Evolutionary conservation across 805 yeast species (phyloP), one percentile per base, ranked within the genome.

Genomic region (Blastobotrys muscicola): DNA sequence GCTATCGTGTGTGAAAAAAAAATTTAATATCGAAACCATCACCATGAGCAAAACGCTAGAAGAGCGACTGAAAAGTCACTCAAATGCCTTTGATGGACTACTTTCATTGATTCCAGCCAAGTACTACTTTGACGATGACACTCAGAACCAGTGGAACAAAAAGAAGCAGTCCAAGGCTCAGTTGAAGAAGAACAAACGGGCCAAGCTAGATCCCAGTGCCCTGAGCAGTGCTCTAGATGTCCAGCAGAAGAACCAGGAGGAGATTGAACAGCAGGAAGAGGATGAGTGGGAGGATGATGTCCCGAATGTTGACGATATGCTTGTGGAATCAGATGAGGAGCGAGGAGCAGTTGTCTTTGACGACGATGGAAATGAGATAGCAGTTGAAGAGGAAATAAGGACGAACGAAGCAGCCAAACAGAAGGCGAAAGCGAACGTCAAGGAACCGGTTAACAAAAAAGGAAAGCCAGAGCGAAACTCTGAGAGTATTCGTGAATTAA

Each of bases 61-160:
- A 46, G 65, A 63, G 33, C 56, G 68, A 47, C 52, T 63, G 23
- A 49, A 48, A 36, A 54, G 57, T 46, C 66, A 63, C 45, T 61
- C 66, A 10, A 55, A 56, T 29, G 57, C 96, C 3, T 90, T 90
- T 61, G 85, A 85, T 59, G 95, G 97, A 16, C 68, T 90, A 42
- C 69, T 90, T 46, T 85, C 96, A 14, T 68, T 90, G 61, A 89
- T 90, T 46, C 97, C 97, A 2, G 95, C 97, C 2, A 86, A 87
- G 58, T 87, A 82, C 58, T 90, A 90, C 61, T 87, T 85, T 60
- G 96, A 89, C 61, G 95, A 84, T 33, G 90, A 85, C 46, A 81
- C 90, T 2, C 79, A 82, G 54, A 80, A 81, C 42, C 97, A 90
- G 64, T 89, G 97, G 97, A 80, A 81, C 54, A 82, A 80, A 54